Conservation (phyloP, 768 basidiomycete genomes). For the Termitomyces sp. region DNA sequence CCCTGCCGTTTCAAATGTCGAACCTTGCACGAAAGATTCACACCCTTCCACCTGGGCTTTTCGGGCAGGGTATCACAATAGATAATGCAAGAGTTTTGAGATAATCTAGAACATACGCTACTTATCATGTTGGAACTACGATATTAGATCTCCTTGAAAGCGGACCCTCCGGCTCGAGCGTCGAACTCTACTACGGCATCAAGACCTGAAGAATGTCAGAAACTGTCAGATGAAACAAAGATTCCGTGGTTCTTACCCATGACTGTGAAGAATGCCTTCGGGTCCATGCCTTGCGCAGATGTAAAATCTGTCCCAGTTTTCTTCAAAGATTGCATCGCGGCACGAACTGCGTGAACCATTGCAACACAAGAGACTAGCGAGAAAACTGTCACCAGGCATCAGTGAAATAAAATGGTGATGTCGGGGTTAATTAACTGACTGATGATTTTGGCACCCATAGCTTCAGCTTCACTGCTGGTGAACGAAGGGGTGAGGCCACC, state of each 20-base stretch:
- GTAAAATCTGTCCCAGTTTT: slow-evolving; percentile 75
- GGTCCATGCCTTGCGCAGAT: slow-evolving; percentile 64
- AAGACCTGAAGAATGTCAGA: slow-evolving; percentile 34
- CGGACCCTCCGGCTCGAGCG: slow-evolving; percentile 52
- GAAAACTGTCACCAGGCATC: slow-evolving; percentile 44
- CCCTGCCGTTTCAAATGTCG: too few relatives aligned
- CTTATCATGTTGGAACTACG: neutral
- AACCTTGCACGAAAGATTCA: too few relatives aligned
- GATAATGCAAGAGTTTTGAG: neutral
- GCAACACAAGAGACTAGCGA: slow-evolving; percentile 75
- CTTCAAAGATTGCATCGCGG: slow-evolving; percentile 72
- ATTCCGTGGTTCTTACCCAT: slow-evolving; percentile 46
- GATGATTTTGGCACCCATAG: slow-evolving; percentile 71
- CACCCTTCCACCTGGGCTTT: too few relatives aligned
- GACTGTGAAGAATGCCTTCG: slow-evolving; percentile 72
- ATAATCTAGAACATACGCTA: neutral
- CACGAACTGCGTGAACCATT: slow-evolving; percentile 72
- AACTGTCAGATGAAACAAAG: neutral
- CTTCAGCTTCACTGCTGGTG: slow-evolving; percentile 64
- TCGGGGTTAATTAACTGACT: slow-evolving; percentile 39
- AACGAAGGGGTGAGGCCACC: slow-evolving; percentile 76
- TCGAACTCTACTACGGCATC: slow-evolving; percentile 53
- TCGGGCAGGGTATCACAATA: too few relatives aligned
- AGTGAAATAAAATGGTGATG: neutral
- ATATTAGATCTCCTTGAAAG: slow-evolving; percentile 48